These are phyloP conservation scores for Rhizoclosmatium sp. DNA, from an alignment of 192 early-diverging fungal species.

Conservation along the genomic window DNA sequence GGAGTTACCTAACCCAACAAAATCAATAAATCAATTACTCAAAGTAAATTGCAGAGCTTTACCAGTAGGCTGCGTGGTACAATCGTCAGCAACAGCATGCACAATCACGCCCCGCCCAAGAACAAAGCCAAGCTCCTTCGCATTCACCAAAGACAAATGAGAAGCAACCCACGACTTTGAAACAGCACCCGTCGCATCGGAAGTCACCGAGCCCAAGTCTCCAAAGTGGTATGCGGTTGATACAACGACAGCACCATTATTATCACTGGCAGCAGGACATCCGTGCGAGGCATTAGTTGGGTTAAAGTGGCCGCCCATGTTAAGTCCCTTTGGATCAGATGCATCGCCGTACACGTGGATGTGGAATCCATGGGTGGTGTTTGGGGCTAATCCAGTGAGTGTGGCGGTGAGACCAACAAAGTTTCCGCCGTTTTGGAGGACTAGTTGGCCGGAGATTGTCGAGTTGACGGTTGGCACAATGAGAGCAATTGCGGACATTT, in stretches of 20 bases:
- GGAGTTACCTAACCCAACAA: conserved; percentile 24
- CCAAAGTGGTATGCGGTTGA: conserved; percentile 32
- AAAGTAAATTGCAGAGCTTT: neutral
- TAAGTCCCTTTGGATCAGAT: conserved; percentile 17
- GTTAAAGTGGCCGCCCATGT: conserved; percentile 42
- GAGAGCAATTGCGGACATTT: neutral
- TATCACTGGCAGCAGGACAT: neutral
- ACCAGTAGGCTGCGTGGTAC: conserved; percentile 23
- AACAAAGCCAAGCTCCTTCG: neutral
- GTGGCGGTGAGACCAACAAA: neutral
- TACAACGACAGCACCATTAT: neutral
- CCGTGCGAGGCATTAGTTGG: conserved; percentile 39
- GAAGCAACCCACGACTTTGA: neutral
- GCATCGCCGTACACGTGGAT: conserved; percentile 45
- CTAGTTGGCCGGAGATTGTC: neutral
- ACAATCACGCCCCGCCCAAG: conserved; percentile 42
- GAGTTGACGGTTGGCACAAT: neutral
- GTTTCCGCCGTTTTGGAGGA: neutral
- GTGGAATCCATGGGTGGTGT: conserved; percentile 17
- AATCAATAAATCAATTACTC: neutral
- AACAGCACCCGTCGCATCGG: neutral
- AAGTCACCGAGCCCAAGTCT: conserved; percentile 47
- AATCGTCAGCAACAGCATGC: conserved; percentile 43
- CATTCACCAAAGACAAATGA: neutral
- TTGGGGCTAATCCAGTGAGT: neutral